A percentile compares a stretch with the other conserved stretches of the same genome.
Evolutionary conservation across 2,329 filamentous ascomycete genomes (phyloP).

Genomic region (Paraphaeosphaeria minitans): DNA sequence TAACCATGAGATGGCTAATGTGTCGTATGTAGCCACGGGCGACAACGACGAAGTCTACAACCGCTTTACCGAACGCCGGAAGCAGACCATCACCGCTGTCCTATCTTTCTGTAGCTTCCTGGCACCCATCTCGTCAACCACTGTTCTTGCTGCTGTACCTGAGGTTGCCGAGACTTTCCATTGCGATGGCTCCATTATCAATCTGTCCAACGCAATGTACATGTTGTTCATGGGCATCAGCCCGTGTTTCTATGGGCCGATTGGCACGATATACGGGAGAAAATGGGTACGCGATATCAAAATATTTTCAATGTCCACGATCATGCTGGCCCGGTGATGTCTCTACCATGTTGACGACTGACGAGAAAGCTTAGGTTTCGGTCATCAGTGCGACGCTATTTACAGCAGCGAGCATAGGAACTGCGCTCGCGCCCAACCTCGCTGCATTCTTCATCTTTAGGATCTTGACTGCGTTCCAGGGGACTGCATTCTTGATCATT

Average conservation of each 20-base stretch:
- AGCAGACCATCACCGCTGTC: constrained; percentile 69
- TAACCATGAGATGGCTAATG: constrained; percentile 40
- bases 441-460: constrained; percentile 75
- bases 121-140: constrained; percentile 75
- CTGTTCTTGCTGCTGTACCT: constrained; percentile 73
- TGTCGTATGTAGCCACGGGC: constrained; percentile 34
- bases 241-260: constrained; percentile 72
- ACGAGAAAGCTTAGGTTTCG: constrained; percentile 54
- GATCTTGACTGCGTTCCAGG: constrained; percentile 74
- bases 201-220: constrained; percentile 76
- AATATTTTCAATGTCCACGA: constrained; percentile 4
- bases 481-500: constrained; percentile 74
- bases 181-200: constrained; percentile 72
- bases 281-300: constrained; percentile 51
- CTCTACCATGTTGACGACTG: constrained; percentile 12
- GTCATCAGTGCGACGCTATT: constrained; percentile 67
- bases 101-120: constrained; percentile 77
- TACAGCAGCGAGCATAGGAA: constrained; percentile 71
- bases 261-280: constrained; percentile 59
- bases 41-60: constrained; percentile 64
- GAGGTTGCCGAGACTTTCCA: constrained; percentile 70
- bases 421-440: constrained; percentile 73
- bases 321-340: background rate
- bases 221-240: constrained; percentile 71
- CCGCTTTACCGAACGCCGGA: constrained; percentile 64